These are phyloP conservation scores for Smithsoniella earleae DNA, from an alignment of 163 green algal species.

Conservation along the genomic window DNA sequence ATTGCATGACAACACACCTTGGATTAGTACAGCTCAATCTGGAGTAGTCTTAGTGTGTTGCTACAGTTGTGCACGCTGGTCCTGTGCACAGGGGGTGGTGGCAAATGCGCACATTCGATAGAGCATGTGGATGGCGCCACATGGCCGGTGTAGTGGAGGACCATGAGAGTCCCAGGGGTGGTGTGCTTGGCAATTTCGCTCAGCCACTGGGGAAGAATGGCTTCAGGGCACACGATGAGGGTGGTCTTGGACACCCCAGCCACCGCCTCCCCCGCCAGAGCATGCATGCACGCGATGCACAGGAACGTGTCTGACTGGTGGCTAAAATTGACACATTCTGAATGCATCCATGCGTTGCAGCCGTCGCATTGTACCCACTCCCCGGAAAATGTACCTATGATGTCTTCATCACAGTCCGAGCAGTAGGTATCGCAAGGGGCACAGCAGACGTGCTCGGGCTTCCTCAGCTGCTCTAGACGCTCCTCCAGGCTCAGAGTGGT, in stretches of 20 bases:
- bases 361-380: slow-evolving; percentile 65
- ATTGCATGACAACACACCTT: too few species aligned
- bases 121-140: too few species aligned
- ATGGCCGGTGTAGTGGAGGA: slow-evolving; percentile 71
- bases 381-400: slow-evolving; percentile 35
- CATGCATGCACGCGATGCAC: slow-evolving; percentile 48
- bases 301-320: slow-evolving; percentile 34
- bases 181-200: slow-evolving; percentile 65
- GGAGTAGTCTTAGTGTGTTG: too few species aligned
- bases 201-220: slow-evolving; percentile 77
- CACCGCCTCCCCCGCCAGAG: slow-evolving; percentile 35
- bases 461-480: not conserved
- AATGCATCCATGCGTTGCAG: slow-evolving; percentile 68
- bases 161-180: slow-evolving; percentile 41
- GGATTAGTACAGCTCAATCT: too few species aligned
- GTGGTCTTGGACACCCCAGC: slow-evolving; percentile 56
- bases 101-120: too few species aligned
- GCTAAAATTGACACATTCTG: slow-evolving; percentile 51
- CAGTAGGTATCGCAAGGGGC: not conserved
- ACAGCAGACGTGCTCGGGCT: not conserved
- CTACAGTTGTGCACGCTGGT: too few species aligned
- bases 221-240: slow-evolving; percentile 75
- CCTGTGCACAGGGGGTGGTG: too few species aligned
- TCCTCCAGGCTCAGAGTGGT: not conserved
- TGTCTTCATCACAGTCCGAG: not conserved